Conservation (phyloP, 805 yeast species). For the Candida anglica region DNA sequence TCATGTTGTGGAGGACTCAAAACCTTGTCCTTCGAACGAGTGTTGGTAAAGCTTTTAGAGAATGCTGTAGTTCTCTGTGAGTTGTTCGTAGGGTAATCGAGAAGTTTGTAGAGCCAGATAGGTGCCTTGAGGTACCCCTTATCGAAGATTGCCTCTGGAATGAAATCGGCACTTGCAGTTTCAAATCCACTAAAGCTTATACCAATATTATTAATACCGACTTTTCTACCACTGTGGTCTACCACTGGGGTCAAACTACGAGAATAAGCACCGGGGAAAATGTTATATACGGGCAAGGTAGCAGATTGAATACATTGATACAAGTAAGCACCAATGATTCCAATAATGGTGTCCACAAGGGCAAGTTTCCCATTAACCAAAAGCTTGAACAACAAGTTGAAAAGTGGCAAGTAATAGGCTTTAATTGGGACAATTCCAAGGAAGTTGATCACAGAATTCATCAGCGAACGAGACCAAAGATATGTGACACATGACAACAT, state of each 20-base stretch:
- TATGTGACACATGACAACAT: constrained; percentile 53
- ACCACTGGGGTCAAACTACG: constrained; percentile 5
- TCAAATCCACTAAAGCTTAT: background rate
- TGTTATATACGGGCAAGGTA: constrained; percentile 41
- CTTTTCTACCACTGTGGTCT: constrained; percentile 19
- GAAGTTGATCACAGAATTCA: constrained; percentile 51
- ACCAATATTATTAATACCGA: constrained; percentile 17
- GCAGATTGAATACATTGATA: constrained; percentile 61
- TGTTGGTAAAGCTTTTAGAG: constrained; percentile 1
- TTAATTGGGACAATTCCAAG: constrained; percentile 49
- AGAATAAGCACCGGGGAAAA: constrained; percentile 28
- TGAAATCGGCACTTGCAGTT: constrained; percentile 9
- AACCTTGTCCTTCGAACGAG: background rate
- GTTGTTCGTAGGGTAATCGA: constrained; percentile 24
- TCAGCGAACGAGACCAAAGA: constrained; percentile 58
- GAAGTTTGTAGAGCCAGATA: constrained; percentile 25
- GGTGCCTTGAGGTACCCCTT: constrained; percentile 59
- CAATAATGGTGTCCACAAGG: constrained; percentile 41
- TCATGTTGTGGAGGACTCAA: too few species aligned
- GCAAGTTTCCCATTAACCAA: constrained; percentile 41
- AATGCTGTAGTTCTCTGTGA: constrained; percentile 27
- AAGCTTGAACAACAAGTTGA: constrained; percentile 26
- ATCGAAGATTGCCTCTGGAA: constrained; percentile 43
- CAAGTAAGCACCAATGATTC: constrained; percentile 53
- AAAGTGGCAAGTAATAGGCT: constrained; percentile 52